A percentile compares a stretch with the other conserved stretches of the same genome.
Conservation (phyloP, 2,329 filamentous ascomycete genomes). For the Colletotrichum coccodes region DNA sequence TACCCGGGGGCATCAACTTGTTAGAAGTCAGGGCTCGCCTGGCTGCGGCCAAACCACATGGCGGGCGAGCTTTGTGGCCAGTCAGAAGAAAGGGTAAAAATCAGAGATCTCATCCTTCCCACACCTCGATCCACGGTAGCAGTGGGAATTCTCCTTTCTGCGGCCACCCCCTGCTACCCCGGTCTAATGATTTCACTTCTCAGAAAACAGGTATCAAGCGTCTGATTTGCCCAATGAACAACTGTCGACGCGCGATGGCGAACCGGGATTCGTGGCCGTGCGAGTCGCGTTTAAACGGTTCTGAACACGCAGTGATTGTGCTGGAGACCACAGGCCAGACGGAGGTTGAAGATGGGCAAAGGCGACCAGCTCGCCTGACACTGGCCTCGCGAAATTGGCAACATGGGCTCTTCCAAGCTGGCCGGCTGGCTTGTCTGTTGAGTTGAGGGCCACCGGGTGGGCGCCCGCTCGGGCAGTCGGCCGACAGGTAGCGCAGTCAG, state of each 20-base stretch:
- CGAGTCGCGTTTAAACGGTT: not conserved
- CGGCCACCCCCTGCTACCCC: constrained; percentile 13
- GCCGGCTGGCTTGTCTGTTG: not conserved
- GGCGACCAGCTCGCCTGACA: not conserved
- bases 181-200: constrained; percentile 28
- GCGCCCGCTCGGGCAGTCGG: constrained; percentile 8
- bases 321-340: not conserved
- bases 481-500: constrained; percentile 7
- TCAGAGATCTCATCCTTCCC: constrained; percentile 28
- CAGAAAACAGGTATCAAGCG: not conserved
- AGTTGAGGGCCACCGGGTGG: constrained; percentile 15
- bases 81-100: constrained; percentile 10
- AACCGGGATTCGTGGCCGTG: not conserved
- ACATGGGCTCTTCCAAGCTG: not conserved
- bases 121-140: constrained; percentile 32
- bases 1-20: not conserved
- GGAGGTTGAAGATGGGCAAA: not conserved
- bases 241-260: not conserved
- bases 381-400: not conserved
- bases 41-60: constrained; percentile 8
- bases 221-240: not conserved
- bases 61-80: constrained; percentile 2
- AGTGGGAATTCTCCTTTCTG: constrained; percentile 20
- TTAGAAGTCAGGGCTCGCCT: not conserved
- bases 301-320: not conserved